phyloP scores from a whole-genome alignment of 2,329 filamentous ascomycete genomes.

The Monilinia vaccinii-corymbosi region DNA sequence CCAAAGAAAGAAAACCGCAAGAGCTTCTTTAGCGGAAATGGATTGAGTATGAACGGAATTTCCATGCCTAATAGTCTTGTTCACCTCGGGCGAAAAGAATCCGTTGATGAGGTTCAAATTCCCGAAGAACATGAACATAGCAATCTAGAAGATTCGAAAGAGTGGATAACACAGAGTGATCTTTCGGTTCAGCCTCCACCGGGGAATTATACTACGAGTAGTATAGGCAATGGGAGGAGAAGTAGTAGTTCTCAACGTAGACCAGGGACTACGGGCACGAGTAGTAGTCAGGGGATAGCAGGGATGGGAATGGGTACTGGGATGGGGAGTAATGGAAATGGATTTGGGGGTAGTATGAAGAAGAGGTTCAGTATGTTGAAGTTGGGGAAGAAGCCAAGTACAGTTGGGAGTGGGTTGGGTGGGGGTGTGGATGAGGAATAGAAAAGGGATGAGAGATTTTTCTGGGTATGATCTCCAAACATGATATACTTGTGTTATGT shows the following conservation, averaged over 20 bases:
- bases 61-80: not conserved
- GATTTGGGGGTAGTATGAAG: conserved; percentile 22
- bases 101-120: not conserved
- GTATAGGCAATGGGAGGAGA: conserved; percentile 11
- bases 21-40: conserved; percentile 11
- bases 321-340: conserved; percentile 23
- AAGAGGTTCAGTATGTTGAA: conserved; percentile 28
- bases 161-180: conserved; percentile 33
- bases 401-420: conserved; percentile 24
- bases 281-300: not conserved
- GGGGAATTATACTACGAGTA: not conserved
- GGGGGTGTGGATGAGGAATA: conserved; percentile 19
- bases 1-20: conserved; percentile 4
- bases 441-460: not conserved
- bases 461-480: not conserved
- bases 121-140: conserved; percentile 1
- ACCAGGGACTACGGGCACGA: conserved; percentile 9
- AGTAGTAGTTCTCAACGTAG: conserved; percentile 16
- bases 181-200: conserved; percentile 6
- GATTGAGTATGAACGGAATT: conserved; percentile 9
- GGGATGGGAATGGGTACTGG: conserved; percentile 7
- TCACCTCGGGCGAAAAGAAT: conserved; percentile 3
- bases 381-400: conserved; percentile 31
- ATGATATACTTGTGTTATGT: not conserved
- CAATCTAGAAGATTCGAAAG: conserved; percentile 1